A percentile compares a stretch with the other conserved stretches of the same genome.
Evolutionary conservation across 768 basidiomycete genomes (phyloP).

Genomic region (Imleria badia): DNA sequence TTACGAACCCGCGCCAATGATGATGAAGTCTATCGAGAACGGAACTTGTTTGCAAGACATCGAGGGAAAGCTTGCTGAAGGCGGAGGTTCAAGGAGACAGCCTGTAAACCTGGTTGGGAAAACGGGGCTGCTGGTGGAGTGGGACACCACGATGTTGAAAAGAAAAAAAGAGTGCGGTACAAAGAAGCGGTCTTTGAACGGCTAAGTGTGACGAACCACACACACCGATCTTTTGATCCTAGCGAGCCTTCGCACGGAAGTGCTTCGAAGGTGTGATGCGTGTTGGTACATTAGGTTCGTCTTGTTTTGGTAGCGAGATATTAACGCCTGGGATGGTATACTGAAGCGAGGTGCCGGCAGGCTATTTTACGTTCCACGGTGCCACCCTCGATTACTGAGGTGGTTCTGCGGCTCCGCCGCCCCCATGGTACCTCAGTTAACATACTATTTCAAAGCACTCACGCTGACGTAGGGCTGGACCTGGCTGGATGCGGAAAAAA

Average conservation of each 20-base stretch:
- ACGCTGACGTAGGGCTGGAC: not conserved
- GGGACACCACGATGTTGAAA: not conserved
- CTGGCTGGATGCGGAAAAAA: not conserved
- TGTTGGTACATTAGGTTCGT: conserved; percentile 1
- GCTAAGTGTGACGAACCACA: not conserved
- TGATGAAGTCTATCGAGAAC: conserved; percentile 31
- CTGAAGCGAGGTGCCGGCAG: conserved; percentile 3
- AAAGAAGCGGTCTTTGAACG: conserved; percentile 21
- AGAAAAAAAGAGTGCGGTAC: too few relatives aligned
- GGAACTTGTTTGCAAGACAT: conserved; percentile 26
- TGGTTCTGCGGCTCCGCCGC: not conserved
- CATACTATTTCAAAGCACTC: not conserved
- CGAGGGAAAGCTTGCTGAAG: not conserved
- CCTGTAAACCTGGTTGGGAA: not conserved
- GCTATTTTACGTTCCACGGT: conserved; percentile 9
- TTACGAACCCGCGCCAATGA: conserved; percentile 30
- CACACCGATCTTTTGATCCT: conserved; percentile 13
- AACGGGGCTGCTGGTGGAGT: not conserved
- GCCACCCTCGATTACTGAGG: not conserved
- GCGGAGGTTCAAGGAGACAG: not conserved
- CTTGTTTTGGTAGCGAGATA: conserved; percentile 10
- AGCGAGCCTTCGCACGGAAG: conserved; percentile 21
- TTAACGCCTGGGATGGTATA: not conserved
- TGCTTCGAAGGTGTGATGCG: conserved; percentile 5
- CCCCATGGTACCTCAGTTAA: not conserved